These are phyloP conservation scores for Toxicodendron radicans DNA, from an alignment of 345 rosid species.

Conservation along the genomic window DNA sequence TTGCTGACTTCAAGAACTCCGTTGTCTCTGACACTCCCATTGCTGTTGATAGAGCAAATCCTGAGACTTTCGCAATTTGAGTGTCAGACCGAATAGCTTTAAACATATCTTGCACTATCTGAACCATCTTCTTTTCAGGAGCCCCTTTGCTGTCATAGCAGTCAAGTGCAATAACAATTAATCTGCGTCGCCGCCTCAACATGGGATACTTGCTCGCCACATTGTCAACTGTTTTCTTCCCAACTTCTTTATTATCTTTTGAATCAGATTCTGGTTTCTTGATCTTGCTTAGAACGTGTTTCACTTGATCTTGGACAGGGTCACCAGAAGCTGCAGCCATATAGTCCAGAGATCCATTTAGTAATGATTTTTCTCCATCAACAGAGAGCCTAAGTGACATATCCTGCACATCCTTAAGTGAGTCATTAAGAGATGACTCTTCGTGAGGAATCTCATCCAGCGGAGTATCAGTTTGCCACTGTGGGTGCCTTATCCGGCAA, in stretches of 20 bases:
- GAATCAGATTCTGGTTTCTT: conserved; percentile 48
- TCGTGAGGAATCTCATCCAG: conserved; percentile 59
- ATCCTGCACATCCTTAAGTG: conserved; percentile 87
- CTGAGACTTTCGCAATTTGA: conserved; percentile 57
- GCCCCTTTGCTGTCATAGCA: conserved; percentile 66
- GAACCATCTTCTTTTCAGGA: conserved; percentile 63
- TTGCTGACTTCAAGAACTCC: conserved; percentile 57
- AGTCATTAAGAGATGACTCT: conserved; percentile 77
- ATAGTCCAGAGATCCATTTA: conserved; percentile 56
- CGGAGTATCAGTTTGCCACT: conserved; percentile 90
- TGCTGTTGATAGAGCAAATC: conserved; percentile 81
- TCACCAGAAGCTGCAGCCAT: conserved; percentile 37
- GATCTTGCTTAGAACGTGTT: conserved; percentile 38
- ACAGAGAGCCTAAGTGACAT: conserved; percentile 93
- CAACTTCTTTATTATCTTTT: conserved; percentile 45
- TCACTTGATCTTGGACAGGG: conserved; percentile 63
- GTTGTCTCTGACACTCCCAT: conserved; percentile 68
- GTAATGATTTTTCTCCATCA: conserved; percentile 77
- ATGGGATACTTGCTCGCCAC: conserved; percentile 66
- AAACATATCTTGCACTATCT: conserved; percentile 55
- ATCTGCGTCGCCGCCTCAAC: conserved; percentile 68
- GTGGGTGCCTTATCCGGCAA: conserved; percentile 91
- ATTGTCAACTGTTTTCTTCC: conserved; percentile 48
- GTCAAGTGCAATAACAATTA: conserved; percentile 76
- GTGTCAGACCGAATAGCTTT: conserved; percentile 68